Evolutionary conservation across 2,329 filamentous ascomycete species (phyloP).

Genomic region (Mariannaea sp.): DNA sequence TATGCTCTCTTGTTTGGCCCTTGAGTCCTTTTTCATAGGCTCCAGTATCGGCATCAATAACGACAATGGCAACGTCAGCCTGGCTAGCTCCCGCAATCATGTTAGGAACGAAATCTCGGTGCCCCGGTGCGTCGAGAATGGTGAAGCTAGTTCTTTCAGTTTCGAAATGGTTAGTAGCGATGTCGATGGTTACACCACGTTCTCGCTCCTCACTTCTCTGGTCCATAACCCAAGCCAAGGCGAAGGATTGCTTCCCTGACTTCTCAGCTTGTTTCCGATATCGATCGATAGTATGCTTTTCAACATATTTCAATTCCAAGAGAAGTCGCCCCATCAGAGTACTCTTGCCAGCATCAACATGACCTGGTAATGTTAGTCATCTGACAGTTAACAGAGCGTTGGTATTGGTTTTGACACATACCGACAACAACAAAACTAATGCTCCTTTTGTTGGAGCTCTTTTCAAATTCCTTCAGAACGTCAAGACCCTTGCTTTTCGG

Average conservation of each 20-base stretch:
- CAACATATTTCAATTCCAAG: conserved; percentile 84
- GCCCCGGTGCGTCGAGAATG: conserved; percentile 92
- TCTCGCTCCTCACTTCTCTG: conserved; percentile 87
- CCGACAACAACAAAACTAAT: conserved; percentile 93
- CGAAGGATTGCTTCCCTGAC: conserved; percentile 94
- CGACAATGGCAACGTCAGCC: conserved; percentile 92
- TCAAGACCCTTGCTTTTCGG: conserved; percentile 80
- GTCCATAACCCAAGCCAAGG: conserved; percentile 95
- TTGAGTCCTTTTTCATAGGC: conserved; percentile 93
- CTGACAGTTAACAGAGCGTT: not conserved
- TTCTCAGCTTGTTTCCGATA: conserved; percentile 87
- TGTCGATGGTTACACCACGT: conserved; percentile 93
- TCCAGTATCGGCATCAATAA: conserved; percentile 88
- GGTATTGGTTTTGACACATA: conserved; percentile 48
- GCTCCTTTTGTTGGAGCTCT: conserved; percentile 74
- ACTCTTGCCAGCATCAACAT: conserved; percentile 97
- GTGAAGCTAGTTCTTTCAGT: conserved; percentile 88
- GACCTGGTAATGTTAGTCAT: conserved; percentile 59
- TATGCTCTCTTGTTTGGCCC: conserved; percentile 94
- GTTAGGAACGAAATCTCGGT: conserved; percentile 95
- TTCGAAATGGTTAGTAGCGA: conserved; percentile 92
- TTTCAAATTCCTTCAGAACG: conserved; percentile 80
- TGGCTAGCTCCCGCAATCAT: conserved; percentile 98
- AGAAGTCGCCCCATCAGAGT: conserved; percentile 96
- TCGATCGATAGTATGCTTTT: conserved; percentile 85